Base-by-base conservation (phyloP, 139 green algal species). In the Haematococcus sp. region DNA sequence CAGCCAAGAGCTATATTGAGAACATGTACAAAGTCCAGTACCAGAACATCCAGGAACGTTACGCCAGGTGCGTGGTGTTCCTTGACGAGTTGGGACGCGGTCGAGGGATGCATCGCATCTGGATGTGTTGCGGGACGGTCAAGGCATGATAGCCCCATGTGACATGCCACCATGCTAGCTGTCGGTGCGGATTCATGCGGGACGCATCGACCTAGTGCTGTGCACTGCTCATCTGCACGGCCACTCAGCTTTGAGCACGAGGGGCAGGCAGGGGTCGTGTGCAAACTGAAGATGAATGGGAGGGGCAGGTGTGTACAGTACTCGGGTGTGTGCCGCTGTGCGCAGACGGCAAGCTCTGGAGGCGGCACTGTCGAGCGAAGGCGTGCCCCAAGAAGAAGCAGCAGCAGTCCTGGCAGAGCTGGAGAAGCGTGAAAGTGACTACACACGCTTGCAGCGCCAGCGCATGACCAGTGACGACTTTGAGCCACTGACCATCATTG, bases 401-500 rank as follows among this genome's bases (percentile, higher is more conserved):
- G 54, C 76, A 30, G 63, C 79, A 5, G 79, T 88, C 0, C 23
- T 86, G 2, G 63, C 60, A 0, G 89, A 96, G 33, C 77, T 92
- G 20, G 93, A 98, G 71, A 78, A 76, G 78, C 73, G 77, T 9
- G 89, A 96, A 68, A 86, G 76, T 32, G 89, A 97, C 63, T 97
- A 90, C 83, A 91, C 81, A n/a, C 84, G 93, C 2, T 59, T 97
- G 69, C 89, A 95, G 80, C 85, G 94, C 7, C 85, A 96, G 46
- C 92, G 91, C 20, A 83, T 98, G 64, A 88, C 66, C 34, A 84
- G 87, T 11, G 88, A 93, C 1, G 93, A 98, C 83, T 99, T 98
- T 86, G 95, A 99, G 66, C 84, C 91, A 22, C 80, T 99, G 0
- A 94, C 87, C 16, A 95, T 99, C 69, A 98, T 99, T 68, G 95